Conservation (phyloP, 805 yeast genomes). For the Myxozyma monticola region DNA sequence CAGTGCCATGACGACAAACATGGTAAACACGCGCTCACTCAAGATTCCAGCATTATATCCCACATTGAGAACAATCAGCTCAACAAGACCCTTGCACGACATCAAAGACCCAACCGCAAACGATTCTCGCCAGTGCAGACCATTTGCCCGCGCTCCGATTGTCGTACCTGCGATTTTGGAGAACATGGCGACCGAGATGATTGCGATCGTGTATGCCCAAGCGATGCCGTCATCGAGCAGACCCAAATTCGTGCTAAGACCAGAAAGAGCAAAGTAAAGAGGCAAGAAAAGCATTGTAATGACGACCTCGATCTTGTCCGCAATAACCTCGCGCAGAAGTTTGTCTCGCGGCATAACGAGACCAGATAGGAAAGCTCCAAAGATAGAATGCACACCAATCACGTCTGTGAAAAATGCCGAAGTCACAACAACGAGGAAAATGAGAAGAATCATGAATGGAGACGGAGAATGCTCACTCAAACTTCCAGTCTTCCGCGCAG, state of each 20-base stretch:
- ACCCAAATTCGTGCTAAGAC: slow-evolving; percentile 70
- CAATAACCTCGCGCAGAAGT: slow-evolving; percentile 65
- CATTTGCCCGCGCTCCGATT: slow-evolving; percentile 60
- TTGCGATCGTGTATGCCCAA: slow-evolving; percentile 76
- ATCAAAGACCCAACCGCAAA: slow-evolving; percentile 74
- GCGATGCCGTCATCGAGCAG: slow-evolving; percentile 63
- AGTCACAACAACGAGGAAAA: slow-evolving; percentile 56
- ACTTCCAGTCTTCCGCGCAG: slow-evolving; percentile 52
- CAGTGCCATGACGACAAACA: slow-evolving; percentile 82
- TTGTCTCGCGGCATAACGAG: slow-evolving; percentile 73
- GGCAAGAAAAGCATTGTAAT: slow-evolving; percentile 73
- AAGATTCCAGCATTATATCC: slow-evolving; percentile 74
- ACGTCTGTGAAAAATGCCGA: slow-evolving; percentile 80
- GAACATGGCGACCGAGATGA: slow-evolving; percentile 63
- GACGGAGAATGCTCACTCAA: slow-evolving; percentile 51
- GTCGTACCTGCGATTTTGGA: slow-evolving; percentile 71
- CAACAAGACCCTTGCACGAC: slow-evolving; percentile 77
- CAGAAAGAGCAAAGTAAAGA: slow-evolving; percentile 76
- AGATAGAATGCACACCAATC: slow-evolving; percentile 82
- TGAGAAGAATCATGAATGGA: slow-evolving; percentile 63
- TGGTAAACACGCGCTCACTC: slow-evolving; percentile 63
- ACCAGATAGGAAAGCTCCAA: slow-evolving; percentile 81
- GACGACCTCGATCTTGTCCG: slow-evolving; percentile 75
- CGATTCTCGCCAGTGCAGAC: slow-evolving; percentile 71
- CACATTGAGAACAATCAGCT: slow-evolving; percentile 24